Evolutionary conservation across 768 basidiomycete species (phyloP).

Genomic region (Mycena galopus): DNA sequence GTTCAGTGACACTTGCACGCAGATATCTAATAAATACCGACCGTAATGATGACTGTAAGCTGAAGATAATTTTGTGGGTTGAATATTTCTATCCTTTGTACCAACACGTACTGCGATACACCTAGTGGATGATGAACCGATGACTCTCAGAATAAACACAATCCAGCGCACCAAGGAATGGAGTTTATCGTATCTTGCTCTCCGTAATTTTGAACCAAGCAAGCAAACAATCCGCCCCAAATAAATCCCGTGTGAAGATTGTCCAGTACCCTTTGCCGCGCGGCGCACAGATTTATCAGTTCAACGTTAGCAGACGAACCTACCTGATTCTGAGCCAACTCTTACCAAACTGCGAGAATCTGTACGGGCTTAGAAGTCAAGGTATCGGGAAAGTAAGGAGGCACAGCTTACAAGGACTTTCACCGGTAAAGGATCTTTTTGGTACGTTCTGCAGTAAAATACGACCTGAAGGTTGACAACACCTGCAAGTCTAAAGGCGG

Average conservation of each 20-base stretch:
- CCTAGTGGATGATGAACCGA: not conserved
- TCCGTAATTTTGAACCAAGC: slow-evolving; percentile 47
- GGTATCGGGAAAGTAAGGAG: not conserved
- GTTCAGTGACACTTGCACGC: too few species aligned
- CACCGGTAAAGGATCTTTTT: slow-evolving; percentile 7
- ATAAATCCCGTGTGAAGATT: slow-evolving; percentile 48
- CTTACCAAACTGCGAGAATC: slow-evolving; percentile 19
- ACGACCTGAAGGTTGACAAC: slow-evolving; percentile 22
- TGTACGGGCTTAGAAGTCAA: not conserved
- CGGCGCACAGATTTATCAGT: not conserved
- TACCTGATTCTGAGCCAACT: not conserved
- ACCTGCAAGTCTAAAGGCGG: slow-evolving; percentile 15
- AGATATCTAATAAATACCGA: slow-evolving; percentile 24
- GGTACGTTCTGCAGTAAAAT: slow-evolving; percentile 26
- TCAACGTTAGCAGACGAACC: not conserved
- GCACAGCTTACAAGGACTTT: slow-evolving; percentile 13
- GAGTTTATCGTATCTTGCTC: slow-evolving; percentile 38
- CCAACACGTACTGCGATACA: slow-evolving; percentile 24
- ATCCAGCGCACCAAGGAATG: slow-evolving; percentile 45
- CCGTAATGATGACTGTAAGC: slow-evolving; percentile 44
- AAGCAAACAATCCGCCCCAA: slow-evolving; percentile 49
- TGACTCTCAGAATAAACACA: not conserved
- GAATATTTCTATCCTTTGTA: not conserved
- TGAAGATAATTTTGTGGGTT: slow-evolving; percentile 13
- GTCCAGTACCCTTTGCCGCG: slow-evolving; percentile 44